phyloP scores from a whole-genome alignment of 169 alveolate species.

The Plasmodium gallinaceum region DNA sequence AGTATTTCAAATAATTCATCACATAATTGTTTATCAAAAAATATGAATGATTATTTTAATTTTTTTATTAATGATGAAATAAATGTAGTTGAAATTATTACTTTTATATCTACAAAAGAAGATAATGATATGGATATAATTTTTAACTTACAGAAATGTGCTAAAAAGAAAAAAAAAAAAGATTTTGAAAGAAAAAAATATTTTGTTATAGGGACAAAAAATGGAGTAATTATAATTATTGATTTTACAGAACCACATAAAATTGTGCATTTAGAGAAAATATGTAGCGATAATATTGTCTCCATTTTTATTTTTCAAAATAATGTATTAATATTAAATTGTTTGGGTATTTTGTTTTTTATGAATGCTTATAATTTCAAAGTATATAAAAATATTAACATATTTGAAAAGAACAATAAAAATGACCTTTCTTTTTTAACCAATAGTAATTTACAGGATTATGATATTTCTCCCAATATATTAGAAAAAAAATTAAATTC shows the following conservation, averaged over 20 bases:
- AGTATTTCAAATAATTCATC: neutral
- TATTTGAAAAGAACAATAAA: neutral
- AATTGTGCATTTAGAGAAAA: constrained; percentile 38
- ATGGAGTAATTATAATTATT: constrained; percentile 23
- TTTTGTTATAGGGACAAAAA: constrained; percentile 41
- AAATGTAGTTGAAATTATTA: constrained; percentile 31
- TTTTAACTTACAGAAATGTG: constrained; percentile 8
- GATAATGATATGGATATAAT: constrained; percentile 17
- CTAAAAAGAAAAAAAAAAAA: constrained; percentile 15
- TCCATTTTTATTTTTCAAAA: constrained; percentile 61
- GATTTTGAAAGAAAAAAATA: neutral
- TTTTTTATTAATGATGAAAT: constrained; percentile 21
- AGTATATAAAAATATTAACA: constrained; percentile 11
- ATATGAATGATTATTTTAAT: neutral
- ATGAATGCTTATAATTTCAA: constrained; percentile 25
- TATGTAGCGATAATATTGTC: constrained; percentile 16
- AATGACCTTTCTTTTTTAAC: neutral
- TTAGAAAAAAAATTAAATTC: neutral
- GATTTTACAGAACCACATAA: constrained; percentile 53
- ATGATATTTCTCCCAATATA: neutral
- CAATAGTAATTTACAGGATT: neutral
- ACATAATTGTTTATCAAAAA: neutral
- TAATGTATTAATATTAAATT: constrained; percentile 19
- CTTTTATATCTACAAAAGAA: constrained; percentile 5
- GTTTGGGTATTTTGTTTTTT: constrained; percentile 40